phyloP scores from a whole-genome alignment of 2,329 filamentous ascomycete genomes.

The Huntiella moniliformis region DNA sequence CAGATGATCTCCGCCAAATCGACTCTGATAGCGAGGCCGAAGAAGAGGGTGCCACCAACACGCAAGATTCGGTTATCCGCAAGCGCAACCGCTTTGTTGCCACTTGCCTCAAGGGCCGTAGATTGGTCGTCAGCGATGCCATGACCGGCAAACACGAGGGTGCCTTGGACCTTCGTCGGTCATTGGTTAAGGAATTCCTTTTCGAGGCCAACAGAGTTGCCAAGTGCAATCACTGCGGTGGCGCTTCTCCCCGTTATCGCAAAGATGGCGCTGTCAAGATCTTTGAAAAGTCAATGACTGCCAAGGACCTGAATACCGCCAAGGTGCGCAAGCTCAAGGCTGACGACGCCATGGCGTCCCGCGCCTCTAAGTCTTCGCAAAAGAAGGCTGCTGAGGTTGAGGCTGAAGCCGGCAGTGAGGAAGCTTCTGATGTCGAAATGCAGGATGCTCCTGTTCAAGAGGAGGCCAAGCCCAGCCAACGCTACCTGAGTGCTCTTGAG shows the following conservation, averaged over 20 bases:
- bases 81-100: constrained; percentile 48
- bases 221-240: constrained; percentile 47
- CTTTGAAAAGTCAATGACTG: constrained; percentile 61
- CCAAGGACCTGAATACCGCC: constrained; percentile 65
- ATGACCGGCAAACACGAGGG: constrained; percentile 63
- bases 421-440: constrained; percentile 32
- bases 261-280: constrained; percentile 89
- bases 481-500: constrained; percentile 68
- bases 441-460: constrained; percentile 20
- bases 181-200: constrained; percentile 66
- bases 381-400: constrained; percentile 12
- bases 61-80: constrained; percentile 32
- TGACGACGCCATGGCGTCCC: constrained; percentile 45
- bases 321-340: constrained; percentile 46
- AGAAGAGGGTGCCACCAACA: constrained; percentile 37
- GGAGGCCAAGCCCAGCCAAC: constrained; percentile 30
- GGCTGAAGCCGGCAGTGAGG: constrained; percentile 33
- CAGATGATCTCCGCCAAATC: constrained; percentile 18
- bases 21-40: constrained; percentile 41
- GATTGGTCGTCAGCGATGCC: constrained; percentile 34
- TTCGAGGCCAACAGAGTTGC: constrained; percentile 49
- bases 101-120: constrained; percentile 29
- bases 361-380: constrained; percentile 17
- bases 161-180: constrained; percentile 55
- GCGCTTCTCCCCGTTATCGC: constrained; percentile 63